Conservation (phyloP, 306 rosid species). For the Corylus americana region DNA sequence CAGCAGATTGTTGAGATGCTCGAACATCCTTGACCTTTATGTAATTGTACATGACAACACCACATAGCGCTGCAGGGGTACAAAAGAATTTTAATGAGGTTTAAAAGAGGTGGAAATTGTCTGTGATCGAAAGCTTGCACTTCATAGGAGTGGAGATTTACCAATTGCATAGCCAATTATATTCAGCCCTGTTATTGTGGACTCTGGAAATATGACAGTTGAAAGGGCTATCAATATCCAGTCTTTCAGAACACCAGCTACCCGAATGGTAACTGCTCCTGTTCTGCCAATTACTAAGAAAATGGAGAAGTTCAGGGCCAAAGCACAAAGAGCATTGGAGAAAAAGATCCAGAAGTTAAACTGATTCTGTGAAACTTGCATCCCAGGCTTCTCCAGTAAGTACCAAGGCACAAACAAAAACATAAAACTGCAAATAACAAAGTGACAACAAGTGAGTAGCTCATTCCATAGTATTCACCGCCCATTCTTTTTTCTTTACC, state of each 20-base stretch:
- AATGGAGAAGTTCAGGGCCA: constrained; percentile 93
- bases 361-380: constrained; percentile 84
- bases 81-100: not conserved
- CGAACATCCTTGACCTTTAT: constrained; percentile 90
- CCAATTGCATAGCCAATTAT: constrained; percentile 94
- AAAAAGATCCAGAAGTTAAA: constrained; percentile 95
- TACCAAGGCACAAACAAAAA: constrained; percentile 92
- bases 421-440: constrained; percentile 67
- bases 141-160: constrained; percentile 26
- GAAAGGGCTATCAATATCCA: constrained; percentile 97
- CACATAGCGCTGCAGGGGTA: constrained; percentile 69
- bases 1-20: constrained; percentile 65
- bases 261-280: constrained; percentile 93
- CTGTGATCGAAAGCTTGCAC: not conserved
- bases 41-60: constrained; percentile 94
- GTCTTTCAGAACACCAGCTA: constrained; percentile 95
- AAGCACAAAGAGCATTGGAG: constrained; percentile 86
- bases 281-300: constrained; percentile 95
- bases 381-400: constrained; percentile 79
- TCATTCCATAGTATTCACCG: not conserved
- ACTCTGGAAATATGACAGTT: constrained; percentile 91
- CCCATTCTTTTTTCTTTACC: not conserved
- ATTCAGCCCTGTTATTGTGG: constrained; percentile 81
- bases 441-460: constrained; percentile 19
- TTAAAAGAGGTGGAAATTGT: not conserved